These are phyloP conservation scores for Yamadazyma endophytica DNA, from an alignment of 805 yeast genomes.

Conservation along the genomic window DNA sequence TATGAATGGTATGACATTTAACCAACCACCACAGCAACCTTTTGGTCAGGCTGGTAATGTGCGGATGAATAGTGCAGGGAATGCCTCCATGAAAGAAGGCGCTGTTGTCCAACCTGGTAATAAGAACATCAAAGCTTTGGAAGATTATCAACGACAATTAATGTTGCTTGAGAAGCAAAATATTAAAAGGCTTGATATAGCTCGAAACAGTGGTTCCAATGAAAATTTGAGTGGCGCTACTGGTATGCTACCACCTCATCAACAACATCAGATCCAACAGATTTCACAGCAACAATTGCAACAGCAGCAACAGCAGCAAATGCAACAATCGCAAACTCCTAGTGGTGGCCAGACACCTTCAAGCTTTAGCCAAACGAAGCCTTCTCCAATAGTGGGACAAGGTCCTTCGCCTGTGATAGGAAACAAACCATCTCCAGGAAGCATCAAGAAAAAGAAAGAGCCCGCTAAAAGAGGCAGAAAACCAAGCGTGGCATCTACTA, in stretches of 20 bases:
- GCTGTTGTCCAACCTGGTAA: slow-evolving; percentile 7
- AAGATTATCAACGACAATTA: slow-evolving; percentile 78
- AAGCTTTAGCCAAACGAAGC: slow-evolving; percentile 9
- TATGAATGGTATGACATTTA: too few species aligned
- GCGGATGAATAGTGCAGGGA: slow-evolving; percentile 14
- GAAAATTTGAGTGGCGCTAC: slow-evolving; percentile 13
- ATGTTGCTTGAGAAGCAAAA: slow-evolving; percentile 73
- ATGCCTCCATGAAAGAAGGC: slow-evolving; percentile 6
- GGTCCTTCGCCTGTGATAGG: slow-evolving; percentile 30
- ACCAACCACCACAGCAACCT: slow-evolving; percentile 1
- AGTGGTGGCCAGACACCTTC: slow-evolving; percentile 5
- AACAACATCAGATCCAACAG: slow-evolving; percentile 11
- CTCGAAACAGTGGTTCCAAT: slow-evolving; percentile 31
- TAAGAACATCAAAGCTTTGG: slow-evolving; percentile 53
- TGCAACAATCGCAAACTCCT: neutral
- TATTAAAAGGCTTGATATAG: slow-evolving; percentile 59
- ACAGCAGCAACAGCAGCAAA: neutral
- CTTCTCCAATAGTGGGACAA: slow-evolving; percentile 20
- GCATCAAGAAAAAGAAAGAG: slow-evolving; percentile 27
- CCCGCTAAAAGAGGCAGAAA: slow-evolving; percentile 30
- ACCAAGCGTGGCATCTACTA: slow-evolving; percentile 15
- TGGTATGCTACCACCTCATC: slow-evolving; percentile 24
- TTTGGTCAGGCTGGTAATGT: slow-evolving; percentile 1
- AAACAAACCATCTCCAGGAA: slow-evolving; percentile 32
- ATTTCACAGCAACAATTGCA: slow-evolving; percentile 2